These are phyloP conservation scores for Graphilbum fragrans DNA, from an alignment of 2,329 filamentous ascomycete genomes.

Conservation along the genomic window DNA sequence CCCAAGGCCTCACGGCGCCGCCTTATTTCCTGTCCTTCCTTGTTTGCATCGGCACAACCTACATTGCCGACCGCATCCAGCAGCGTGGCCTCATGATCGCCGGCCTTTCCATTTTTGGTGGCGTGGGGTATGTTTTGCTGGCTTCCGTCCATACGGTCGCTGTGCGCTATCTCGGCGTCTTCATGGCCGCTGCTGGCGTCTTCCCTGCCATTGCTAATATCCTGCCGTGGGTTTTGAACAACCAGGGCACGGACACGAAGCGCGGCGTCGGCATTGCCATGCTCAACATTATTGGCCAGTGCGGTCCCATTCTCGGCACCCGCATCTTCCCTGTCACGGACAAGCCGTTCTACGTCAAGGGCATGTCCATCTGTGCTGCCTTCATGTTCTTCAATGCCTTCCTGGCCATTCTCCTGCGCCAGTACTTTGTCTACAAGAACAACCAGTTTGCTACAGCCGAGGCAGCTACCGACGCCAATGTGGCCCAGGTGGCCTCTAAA, in stretches of 20 bases:
- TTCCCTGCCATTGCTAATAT: conserved; percentile 59
- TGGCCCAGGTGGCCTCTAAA: neutral
- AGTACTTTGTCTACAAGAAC: conserved; percentile 22
- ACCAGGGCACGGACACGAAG: conserved; percentile 55
- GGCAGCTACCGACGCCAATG: conserved; percentile 3
- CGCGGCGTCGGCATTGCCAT: conserved; percentile 51
- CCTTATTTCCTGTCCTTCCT: conserved; percentile 58
- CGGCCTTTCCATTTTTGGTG: conserved; percentile 41
- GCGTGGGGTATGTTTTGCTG: conserved; percentile 52
- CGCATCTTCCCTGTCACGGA: conserved; percentile 42
- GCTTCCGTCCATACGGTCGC: conserved; percentile 35
- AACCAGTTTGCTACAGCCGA: conserved; percentile 18
- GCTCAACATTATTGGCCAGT: conserved; percentile 50
- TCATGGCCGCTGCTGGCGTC: conserved; percentile 29
- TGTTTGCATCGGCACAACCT: conserved; percentile 47
- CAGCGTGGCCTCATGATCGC: conserved; percentile 52
- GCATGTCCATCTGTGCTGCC: conserved; percentile 24
- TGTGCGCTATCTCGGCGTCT: conserved; percentile 34
- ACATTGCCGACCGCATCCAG: conserved; percentile 50
- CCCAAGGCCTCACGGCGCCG: conserved; percentile 61
- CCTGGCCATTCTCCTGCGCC: conserved; percentile 19
- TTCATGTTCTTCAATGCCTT: conserved; percentile 29
- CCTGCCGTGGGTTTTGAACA: conserved; percentile 58
- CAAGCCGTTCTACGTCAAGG: conserved; percentile 24
- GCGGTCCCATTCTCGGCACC: conserved; percentile 50